phyloP scores from a whole-genome alignment of 768 basidiomycete genomes.

The Cyathus striatus region DNA sequence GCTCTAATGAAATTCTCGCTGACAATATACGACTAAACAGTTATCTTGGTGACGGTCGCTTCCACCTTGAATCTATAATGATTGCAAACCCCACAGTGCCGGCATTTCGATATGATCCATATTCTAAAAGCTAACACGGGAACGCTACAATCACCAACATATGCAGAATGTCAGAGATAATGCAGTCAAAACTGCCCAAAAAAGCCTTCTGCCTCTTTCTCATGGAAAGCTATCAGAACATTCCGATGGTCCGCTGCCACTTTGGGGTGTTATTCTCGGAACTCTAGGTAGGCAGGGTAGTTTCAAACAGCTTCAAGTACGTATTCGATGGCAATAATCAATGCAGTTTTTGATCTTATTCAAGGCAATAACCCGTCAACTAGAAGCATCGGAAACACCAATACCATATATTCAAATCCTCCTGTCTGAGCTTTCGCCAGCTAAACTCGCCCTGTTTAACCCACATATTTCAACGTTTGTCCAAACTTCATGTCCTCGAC shows the following conservation, averaged over 20 bases:
- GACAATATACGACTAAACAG: slow-evolving; percentile 31
- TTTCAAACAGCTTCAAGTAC: slow-evolving; percentile 78
- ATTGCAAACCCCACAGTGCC: slow-evolving; percentile 96
- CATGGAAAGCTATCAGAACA: slow-evolving; percentile 1
- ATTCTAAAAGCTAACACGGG: slow-evolving; percentile 95
- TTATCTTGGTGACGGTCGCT: slow-evolving; percentile 96
- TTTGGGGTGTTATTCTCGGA: slow-evolving; percentile 93
- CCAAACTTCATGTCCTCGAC: slow-evolving; percentile 93
- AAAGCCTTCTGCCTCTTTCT: slow-evolving; percentile 40
- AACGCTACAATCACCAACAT: slow-evolving; percentile 83
- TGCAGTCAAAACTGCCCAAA: slow-evolving; percentile 70
- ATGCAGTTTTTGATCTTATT: neutral
- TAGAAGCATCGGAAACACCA: slow-evolving; percentile 43
- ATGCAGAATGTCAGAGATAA: slow-evolving; percentile 75
- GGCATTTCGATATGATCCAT: slow-evolving; percentile 97
- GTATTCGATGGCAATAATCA: neutral
- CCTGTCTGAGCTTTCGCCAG: slow-evolving; percentile 94
- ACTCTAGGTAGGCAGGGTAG: slow-evolving; percentile 95
- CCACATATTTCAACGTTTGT: slow-evolving; percentile 85
- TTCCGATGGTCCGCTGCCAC: slow-evolving; percentile 12
- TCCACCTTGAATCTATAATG: slow-evolving; percentile 98
- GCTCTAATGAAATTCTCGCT: slow-evolving; percentile 3
- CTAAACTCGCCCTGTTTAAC: slow-evolving; percentile 82
- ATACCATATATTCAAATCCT: slow-evolving; percentile 88
- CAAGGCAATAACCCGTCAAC: slow-evolving; percentile 72